These are phyloP conservation scores for Mucor velutinosus DNA, from an alignment of 371 early-diverging fungal species.

Conservation along the genomic window DNA sequence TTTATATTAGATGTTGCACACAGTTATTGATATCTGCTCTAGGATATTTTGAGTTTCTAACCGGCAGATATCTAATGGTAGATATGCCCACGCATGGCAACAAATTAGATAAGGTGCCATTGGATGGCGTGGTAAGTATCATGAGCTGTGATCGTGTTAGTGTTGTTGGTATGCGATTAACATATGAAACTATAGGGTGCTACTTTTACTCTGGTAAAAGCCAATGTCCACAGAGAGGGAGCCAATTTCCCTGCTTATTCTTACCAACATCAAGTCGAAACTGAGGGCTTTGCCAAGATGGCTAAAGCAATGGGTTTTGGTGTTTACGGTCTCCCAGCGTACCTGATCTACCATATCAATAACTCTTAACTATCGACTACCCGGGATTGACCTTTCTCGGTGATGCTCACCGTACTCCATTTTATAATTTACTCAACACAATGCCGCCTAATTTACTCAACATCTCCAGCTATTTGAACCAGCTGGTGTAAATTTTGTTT, in stretches of 20 bases:
- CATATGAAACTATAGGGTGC: conserved; percentile 23
- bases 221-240: conserved; percentile 70
- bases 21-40: not conserved
- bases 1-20: not conserved
- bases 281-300: conserved; percentile 79
- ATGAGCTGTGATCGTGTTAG: not conserved
- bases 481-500: not conserved
- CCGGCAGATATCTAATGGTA: conserved; percentile 44
- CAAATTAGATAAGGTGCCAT: conserved; percentile 34
- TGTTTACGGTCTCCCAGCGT: conserved; percentile 53
- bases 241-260: conserved; percentile 67
- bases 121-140: conserved; percentile 24
- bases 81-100: conserved; percentile 50
- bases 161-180: not conserved
- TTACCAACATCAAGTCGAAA: conserved; percentile 72
- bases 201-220: conserved; percentile 60
- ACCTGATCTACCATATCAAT: conserved; percentile 45
- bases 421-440: not conserved
- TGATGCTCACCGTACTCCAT: not conserved
- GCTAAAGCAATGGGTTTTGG: conserved; percentile 62
- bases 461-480: not conserved
- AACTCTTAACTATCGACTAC: conserved; percentile 13
- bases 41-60: conserved; percentile 45
- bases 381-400: not conserved
- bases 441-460: not conserved